Evolutionary conservation across 139 green algal species (phyloP), one percentile per base, ranked within the genome.

Genomic region (Chlamydomonas sp.): DNA sequence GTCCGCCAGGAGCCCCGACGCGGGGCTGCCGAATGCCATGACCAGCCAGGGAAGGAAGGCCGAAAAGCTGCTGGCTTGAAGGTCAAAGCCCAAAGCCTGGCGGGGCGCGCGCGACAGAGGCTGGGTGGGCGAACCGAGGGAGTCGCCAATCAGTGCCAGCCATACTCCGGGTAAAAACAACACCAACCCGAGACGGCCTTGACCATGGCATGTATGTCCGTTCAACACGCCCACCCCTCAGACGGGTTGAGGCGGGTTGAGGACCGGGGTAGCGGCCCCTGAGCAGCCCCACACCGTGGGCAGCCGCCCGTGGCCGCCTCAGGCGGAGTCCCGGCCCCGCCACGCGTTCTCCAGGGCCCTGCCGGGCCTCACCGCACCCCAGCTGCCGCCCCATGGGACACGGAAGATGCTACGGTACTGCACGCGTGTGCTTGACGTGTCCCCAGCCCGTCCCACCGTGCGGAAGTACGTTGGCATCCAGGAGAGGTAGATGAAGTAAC

Each of bases 381-480:
- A 49, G 31, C 31, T 49, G 31, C 31, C 31, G 31, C 31, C 31
- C 31, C 31, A 49, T 49, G 31, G 79, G 64, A 17, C 62, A 84
- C 67, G n/a, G 80, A 18, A 73, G 67, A 15, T 16, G 64, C 12
- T 16, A 12, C 9, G 64, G 64, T 16, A 12, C 64, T 9, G 12
- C 9, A 12, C 9, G 64, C 64, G 12, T 9, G 64, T 9, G 64
- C 9, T 6, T 20, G 68, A 15, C 68, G 15, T 74, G 68, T 17
- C 15, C 57, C 71, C 66, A 6, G 15, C 18, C n/a, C n/a, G 3
- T 1, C 85, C 1, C 73, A 96, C 93, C 85, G 91, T 90, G 83
- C 93, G 92, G 85, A 99, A 99, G 90, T 97, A 99, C 12, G 96
- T 95, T 4, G 97, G 97, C 94, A 99, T 97, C 97, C 97, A 99